phyloP scores from a whole-genome alignment of 225 moss, liverwort and hornwort species.

The Neckera pumila region DNA sequence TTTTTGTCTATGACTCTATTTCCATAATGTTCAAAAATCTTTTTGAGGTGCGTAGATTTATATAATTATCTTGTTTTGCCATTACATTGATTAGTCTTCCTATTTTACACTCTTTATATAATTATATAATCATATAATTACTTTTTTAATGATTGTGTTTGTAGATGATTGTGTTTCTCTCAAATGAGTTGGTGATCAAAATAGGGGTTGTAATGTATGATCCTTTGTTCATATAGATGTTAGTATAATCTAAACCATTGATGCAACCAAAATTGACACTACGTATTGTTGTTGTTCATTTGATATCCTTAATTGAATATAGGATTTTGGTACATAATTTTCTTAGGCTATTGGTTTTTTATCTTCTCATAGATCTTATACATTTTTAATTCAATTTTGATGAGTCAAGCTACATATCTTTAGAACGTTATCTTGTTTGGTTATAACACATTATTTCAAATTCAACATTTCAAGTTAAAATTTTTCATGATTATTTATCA shows the following conservation, averaged over 20 bases:
- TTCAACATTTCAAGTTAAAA: too few relatives aligned
- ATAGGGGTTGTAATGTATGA: neutral
- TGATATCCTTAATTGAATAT: neutral
- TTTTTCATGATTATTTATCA: neutral
- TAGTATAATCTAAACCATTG: neutral
- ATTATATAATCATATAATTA: neutral
- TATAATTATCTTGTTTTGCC: neutral
- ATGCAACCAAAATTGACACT: neutral
- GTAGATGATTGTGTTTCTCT: neutral
- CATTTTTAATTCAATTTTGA: neutral
- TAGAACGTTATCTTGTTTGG: neutral
- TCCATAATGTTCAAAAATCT: too few relatives aligned
- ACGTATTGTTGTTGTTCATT: neutral
- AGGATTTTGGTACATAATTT: neutral
- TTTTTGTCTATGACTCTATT: neutral
- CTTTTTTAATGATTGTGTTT: neutral
- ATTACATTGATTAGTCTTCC: too few relatives aligned
- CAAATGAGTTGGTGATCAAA: too few relatives aligned
- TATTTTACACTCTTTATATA: neutral
- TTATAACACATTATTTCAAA: neutral
- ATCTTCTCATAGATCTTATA: neutral
- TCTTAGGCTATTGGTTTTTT: too few relatives aligned
- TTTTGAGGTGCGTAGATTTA: accelerated
- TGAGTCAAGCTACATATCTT: neutral
- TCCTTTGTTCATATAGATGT: neutral